Conservation (phyloP, 345 rosid genomes). For the Corchorus capsularis region DNA sequence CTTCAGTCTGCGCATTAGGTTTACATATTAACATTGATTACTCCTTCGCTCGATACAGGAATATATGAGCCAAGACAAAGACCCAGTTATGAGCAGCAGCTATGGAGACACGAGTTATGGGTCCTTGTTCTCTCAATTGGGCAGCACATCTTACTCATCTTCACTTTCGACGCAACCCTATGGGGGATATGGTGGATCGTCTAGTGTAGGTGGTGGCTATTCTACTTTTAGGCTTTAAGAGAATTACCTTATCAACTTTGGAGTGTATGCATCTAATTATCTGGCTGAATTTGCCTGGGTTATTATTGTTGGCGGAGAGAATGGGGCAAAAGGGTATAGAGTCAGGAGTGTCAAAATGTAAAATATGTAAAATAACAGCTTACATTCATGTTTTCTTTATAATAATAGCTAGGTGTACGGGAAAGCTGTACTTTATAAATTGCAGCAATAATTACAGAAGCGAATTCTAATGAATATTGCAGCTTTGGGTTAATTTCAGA, state of each 20-base stretch:
- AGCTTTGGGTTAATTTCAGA: no score
- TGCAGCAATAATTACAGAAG: no score
- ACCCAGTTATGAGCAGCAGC: conserved; percentile 33
- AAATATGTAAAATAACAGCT: conserved; percentile 10
- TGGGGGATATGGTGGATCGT: conserved; percentile 38
- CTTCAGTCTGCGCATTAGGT: not conserved
- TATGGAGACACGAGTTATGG: conserved; percentile 42
- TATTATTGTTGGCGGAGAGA: not conserved
- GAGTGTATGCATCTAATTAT: not conserved
- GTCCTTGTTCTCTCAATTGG: conserved; percentile 37
- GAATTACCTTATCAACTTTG: not conserved
- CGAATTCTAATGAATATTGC: no score
- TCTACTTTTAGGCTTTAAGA: conserved; percentile 42
- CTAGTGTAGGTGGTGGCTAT: conserved; percentile 42
- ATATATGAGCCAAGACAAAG: conserved; percentile 41
- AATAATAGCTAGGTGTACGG: no score
- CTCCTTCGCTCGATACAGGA: conserved; percentile 38
- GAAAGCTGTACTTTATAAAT: no score
- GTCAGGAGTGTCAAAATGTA: not conserved
- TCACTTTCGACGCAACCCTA: conserved; percentile 35
- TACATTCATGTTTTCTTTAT: not conserved
- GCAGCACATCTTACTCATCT: conserved; percentile 28
- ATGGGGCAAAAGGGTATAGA: not conserved
- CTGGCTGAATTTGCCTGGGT: not conserved
- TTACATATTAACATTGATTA: not conserved